Base-by-base conservation (phyloP, 2,329 filamentous ascomycete genomes). In the Phialophora verrucosa region DNA sequence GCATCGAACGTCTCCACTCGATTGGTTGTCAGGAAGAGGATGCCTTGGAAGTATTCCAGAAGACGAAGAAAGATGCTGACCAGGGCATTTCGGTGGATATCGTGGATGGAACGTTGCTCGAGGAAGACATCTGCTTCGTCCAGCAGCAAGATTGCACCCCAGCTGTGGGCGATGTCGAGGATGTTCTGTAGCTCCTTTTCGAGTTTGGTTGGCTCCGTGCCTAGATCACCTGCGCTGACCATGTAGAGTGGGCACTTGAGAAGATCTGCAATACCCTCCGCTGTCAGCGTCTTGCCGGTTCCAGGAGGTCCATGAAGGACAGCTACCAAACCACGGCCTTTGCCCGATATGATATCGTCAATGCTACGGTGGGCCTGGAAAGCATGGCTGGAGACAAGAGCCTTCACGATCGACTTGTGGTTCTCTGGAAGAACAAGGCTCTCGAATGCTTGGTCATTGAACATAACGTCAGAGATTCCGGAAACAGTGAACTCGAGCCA, bases 1-100 rank as follows among this genome's bases (percentile, higher is more conserved):
- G 95, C 91, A 73, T 97, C 93, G 73, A 97, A 96, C 0, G 91
- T 93, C 81, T 89, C 80, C 0, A 96, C 91, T 1, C 92, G 87
- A 76, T 96, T 96, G 2, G 93, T 96, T 0, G 93, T 97, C 29
- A 97, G 79, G 81, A 97, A 96, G 4, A 96, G 78, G 61, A 96
- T 96, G 2, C 93, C 93, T 75, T 96, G 91, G 79, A 96, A 96
- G 77, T 96, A 97, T 78, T 97, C 93, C 0, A 97, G 83, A 64
- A 94, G 84, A 0, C 92, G 88, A 2, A 97, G 81, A 82, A 97
- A 97, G 73, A 96, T 92, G 76, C 89, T 91, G 60, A 96, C 93
- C 0, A 95, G 86, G 0, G 90, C 90, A 72, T 96, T 96, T 65
- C 92, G 89, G 75, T 93, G 90, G 60, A 96, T 89, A 73, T 96